phyloP scores from a whole-genome alignment of 1,284 basidiomycete species.

The Uromyces viciae-fabae region DNA sequence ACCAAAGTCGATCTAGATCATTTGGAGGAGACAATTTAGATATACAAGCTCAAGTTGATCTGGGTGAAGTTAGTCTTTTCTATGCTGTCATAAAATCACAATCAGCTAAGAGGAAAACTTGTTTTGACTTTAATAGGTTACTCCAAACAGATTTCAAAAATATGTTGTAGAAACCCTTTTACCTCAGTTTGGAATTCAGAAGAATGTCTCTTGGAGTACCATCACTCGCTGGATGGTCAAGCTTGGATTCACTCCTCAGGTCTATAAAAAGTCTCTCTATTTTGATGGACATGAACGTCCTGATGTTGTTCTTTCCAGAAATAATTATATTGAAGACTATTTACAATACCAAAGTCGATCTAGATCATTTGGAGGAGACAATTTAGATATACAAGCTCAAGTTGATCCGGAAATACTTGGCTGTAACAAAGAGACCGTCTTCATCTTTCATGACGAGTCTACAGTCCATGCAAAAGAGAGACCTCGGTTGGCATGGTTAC shows the following conservation, averaged over 20 bases:
- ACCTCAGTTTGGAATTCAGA: neutral
- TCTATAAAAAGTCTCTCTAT: constrained; percentile 2
- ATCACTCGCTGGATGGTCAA: constrained; percentile 3
- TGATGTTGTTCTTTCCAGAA: neutral
- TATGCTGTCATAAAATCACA: no score
- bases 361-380: neutral
- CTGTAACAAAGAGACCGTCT: neutral
- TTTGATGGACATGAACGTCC: constrained; percentile 10
- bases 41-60: neutral
- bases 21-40: constrained; percentile 9
- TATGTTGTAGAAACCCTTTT: neutral
- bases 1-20: neutral
- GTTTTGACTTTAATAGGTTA: neutral
- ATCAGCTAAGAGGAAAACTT: no score
- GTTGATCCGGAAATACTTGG: neutral
- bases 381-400: neutral
- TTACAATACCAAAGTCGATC: neutral
- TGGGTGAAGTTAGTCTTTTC: no score
- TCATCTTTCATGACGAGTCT: constrained; percentile 16
- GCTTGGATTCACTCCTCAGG: neutral
- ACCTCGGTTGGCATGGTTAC: constrained; percentile 3
- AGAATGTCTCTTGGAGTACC: neutral
- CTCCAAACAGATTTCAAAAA: neutral
- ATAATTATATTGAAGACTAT: constrained; percentile 3
- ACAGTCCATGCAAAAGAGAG: constrained; percentile 14